Percentiles rank a stretch among this genome's conserved stretches.
Conservation (phyloP, 2,329 filamentous ascomycete species). For the Hymenoscyphus linearis region DNA sequence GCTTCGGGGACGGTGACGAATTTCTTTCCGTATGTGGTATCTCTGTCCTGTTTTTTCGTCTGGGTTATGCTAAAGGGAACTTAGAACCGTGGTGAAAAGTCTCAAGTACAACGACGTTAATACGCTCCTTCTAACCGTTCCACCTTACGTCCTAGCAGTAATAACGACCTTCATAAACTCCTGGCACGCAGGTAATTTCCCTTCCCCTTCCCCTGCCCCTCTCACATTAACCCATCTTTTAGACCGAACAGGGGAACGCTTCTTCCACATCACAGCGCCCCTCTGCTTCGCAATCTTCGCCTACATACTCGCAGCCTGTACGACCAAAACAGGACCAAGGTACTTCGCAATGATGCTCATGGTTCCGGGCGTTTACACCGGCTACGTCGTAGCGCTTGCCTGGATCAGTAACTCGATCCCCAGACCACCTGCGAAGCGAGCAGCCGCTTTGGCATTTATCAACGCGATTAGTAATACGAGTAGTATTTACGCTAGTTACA, state of each 20-base stretch:
- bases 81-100: constrained; percentile 57
- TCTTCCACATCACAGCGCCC: constrained; percentile 60
- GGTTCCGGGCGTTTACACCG: constrained; percentile 57
- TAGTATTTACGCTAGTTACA: constrained; percentile 65
- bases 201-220: background rate
- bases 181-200: constrained; percentile 50
- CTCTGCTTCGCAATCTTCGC: constrained; percentile 55
- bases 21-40: constrained; percentile 51
- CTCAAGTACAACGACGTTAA: constrained; percentile 56
- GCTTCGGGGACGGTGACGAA: constrained; percentile 56
- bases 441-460: constrained; percentile 67
- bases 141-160: constrained; percentile 58
- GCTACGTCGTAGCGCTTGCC: constrained; percentile 62
- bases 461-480: constrained; percentile 67
- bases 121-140: constrained; percentile 58
- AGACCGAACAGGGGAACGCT: constrained; percentile 66
- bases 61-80: constrained; percentile 32
- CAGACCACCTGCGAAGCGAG: constrained; percentile 58
- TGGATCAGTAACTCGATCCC: constrained; percentile 77
- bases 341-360: constrained; percentile 72
- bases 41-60: constrained; percentile 38
- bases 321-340: constrained; percentile 52
- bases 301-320: constrained; percentile 64
- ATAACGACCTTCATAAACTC: constrained; percentile 60
- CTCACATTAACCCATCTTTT: background rate